phyloP scores from a whole-genome alignment of 805 yeast genomes.

The Wickerhamiella azyma region DNA sequence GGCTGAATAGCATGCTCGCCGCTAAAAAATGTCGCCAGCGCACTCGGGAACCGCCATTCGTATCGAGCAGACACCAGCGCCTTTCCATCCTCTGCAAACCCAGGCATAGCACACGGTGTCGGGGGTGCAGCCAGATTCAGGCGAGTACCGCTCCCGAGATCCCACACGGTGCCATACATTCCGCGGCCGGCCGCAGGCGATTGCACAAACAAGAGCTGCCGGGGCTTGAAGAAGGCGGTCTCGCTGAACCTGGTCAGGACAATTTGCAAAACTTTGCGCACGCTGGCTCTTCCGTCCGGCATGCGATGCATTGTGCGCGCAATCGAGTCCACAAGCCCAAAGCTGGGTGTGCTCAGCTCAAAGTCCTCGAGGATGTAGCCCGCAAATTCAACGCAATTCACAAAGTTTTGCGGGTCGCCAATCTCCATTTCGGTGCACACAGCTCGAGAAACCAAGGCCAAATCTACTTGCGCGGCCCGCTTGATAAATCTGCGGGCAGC shows the following conservation, averaged over 20 bases:
- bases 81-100: slow-evolving; percentile 3
- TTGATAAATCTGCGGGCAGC: not conserved
- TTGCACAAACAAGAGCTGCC: slow-evolving; percentile 6
- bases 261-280: slow-evolving; percentile 2
- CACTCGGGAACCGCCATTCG: slow-evolving; percentile 3
- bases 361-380: not conserved
- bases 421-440: not conserved
- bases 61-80: not conserved
- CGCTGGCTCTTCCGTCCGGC: not conserved
- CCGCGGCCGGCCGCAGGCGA: not conserved
- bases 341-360: not conserved
- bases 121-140: not conserved
- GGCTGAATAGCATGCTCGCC: not conserved
- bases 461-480: not conserved
- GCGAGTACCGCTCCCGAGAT: not conserved
- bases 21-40: slow-evolving; percentile 5
- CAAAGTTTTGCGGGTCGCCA: not conserved
- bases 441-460: not conserved
- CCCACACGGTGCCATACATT: not conserved
- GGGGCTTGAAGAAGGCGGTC: slow-evolving; percentile 6
- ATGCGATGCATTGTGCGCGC: not conserved
- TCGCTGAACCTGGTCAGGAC: not conserved
- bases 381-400: not conserved
- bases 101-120: not conserved
- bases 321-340: not conserved